phyloP scores from a whole-genome alignment of 441 rosid species.

The Gossypium schwendimanii region DNA sequence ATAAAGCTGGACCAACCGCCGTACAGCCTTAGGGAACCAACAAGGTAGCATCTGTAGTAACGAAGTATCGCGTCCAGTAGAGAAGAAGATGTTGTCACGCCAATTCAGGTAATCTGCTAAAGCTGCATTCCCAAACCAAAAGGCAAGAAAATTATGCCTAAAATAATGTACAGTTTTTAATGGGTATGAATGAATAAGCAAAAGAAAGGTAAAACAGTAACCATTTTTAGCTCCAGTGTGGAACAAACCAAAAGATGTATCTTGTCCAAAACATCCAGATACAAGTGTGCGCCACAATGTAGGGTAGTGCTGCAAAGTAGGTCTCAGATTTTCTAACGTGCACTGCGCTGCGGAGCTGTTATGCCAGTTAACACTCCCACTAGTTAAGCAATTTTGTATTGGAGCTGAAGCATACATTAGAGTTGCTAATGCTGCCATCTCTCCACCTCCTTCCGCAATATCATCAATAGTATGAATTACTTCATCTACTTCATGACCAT shows the following conservation, averaged over 20 bases:
- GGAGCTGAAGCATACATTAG: constrained; percentile 75
- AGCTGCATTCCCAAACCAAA: constrained; percentile 42
- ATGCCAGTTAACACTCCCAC: constrained; percentile 76
- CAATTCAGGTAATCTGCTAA: constrained; percentile 78
- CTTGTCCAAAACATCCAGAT: constrained; percentile 70
- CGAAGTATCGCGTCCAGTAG: constrained; percentile 85
- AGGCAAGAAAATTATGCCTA: constrained; percentile 16
- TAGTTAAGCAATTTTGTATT: constrained; percentile 65
- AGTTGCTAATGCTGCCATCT: constrained; percentile 98
- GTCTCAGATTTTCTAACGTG: constrained; percentile 83
- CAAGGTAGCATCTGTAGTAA: constrained; percentile 94
- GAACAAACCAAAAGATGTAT: constrained; percentile 46
- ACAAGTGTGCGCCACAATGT: constrained; percentile 80
- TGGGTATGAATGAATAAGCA: constrained; percentile 16
- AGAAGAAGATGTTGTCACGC: constrained; percentile 91
- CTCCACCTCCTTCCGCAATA: constrained; percentile 95
- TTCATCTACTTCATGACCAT: constrained; percentile 53
- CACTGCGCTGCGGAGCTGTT: constrained; percentile 80
- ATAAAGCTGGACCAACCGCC: constrained; percentile 89
- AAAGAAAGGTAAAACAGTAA: constrained; percentile 29
- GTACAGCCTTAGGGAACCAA: constrained; percentile 93
- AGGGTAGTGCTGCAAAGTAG: constrained; percentile 76
- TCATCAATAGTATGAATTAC: constrained; percentile 83
- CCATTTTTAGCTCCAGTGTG: constrained; percentile 58
- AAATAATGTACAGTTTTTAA: background rate